These are phyloP conservation scores for Dictyophora rubrovolvata DNA, from an alignment of 768 basidiomycete species.

Conservation along the genomic window DNA sequence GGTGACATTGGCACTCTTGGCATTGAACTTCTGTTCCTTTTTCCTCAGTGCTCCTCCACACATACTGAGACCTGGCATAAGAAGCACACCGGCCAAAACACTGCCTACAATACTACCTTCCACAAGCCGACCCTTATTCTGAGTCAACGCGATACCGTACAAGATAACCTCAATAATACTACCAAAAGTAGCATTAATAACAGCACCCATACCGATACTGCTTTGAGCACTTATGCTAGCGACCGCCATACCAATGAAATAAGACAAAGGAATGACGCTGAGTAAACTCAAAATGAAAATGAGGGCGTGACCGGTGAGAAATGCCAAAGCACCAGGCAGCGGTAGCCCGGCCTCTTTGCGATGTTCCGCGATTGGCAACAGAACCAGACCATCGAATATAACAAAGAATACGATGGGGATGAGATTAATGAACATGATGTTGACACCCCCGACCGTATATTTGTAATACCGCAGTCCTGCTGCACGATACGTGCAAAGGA, in stretches of 20 bases:
- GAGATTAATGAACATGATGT: conserved; percentile 96
- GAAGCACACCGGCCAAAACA: conserved; percentile 85
- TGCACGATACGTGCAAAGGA: conserved; percentile 92
- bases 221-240: conserved; percentile 98
- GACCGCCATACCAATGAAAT: conserved; percentile 99
- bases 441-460: conserved; percentile 97
- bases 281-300: conserved; percentile 80
- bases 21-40: conserved; percentile 98
- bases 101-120: conserved; percentile 96
- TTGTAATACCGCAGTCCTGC: conserved; percentile 92
- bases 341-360: conserved; percentile 42
- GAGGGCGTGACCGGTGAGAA: conserved; percentile 62
- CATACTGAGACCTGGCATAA: conserved; percentile 98
- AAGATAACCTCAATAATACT: conserved; percentile 97
- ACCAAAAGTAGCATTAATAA: conserved; percentile 98
- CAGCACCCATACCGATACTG: conserved; percentile 98
- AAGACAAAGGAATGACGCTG: conserved; percentile 92
- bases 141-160: conserved; percentile 81
- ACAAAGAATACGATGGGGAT: conserved; percentile 90
- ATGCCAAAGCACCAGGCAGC: conserved; percentile 52
- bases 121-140: conserved; percentile 86
- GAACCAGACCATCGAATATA: conserved; percentile 84
- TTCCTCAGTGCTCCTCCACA: conserved; percentile 75
- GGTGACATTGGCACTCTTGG: conserved; percentile 97
- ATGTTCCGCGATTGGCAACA: conserved; percentile 62